phyloP scores from a whole-genome alignment of 1,284 basidiomycete species.

The Cutaneotrichosporon sp. region DNA sequence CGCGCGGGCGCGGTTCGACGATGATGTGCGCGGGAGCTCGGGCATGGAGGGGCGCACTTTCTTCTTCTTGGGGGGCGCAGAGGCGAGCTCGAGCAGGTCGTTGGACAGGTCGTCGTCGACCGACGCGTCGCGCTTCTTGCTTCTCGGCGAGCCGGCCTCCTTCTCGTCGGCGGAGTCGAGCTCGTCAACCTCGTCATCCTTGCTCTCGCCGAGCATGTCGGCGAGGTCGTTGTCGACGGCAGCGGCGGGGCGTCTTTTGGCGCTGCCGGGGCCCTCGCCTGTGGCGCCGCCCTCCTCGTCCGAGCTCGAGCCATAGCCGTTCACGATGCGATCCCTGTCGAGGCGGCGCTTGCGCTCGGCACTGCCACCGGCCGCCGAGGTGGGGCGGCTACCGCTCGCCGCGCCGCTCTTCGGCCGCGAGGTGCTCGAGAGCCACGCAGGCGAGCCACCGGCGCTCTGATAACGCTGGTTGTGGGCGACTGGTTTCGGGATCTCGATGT shows the following conservation, averaged over 20 bases:
- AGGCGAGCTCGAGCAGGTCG: slow-evolving; percentile 43
- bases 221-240: slow-evolving; percentile 32
- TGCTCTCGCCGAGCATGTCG: slow-evolving; percentile 28
- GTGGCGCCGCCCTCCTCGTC: slow-evolving; percentile 23
- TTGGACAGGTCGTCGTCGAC: slow-evolving; percentile 37
- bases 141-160: slow-evolving; percentile 15
- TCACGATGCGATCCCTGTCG: slow-evolving; percentile 37
- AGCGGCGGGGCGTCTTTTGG: slow-evolving; percentile 8
- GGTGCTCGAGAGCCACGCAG: slow-evolving; percentile 25
- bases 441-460: slow-evolving; percentile 19
- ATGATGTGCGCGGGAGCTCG: slow-evolving; percentile 8
- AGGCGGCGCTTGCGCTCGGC: slow-evolving; percentile 26
- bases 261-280: not conserved
- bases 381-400: slow-evolving; percentile 13
- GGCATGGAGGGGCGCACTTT: slow-evolving; percentile 22
- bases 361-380: slow-evolving; percentile 19
- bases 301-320: slow-evolving; percentile 39
- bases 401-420: slow-evolving; percentile 20
- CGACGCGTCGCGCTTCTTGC: slow-evolving; percentile 33
- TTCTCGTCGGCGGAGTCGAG: slow-evolving; percentile 33
- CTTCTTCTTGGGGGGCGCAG: slow-evolving; percentile 45
- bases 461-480: slow-evolving; percentile 8
- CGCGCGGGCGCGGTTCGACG: slow-evolving; percentile 12
- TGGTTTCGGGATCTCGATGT: slow-evolving; percentile 11
- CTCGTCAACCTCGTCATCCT: slow-evolving; percentile 29